These are phyloP conservation scores for Arxiozyma slooffiae DNA, from an alignment of 1,139 yeast genomes.

Conservation along the genomic window DNA sequence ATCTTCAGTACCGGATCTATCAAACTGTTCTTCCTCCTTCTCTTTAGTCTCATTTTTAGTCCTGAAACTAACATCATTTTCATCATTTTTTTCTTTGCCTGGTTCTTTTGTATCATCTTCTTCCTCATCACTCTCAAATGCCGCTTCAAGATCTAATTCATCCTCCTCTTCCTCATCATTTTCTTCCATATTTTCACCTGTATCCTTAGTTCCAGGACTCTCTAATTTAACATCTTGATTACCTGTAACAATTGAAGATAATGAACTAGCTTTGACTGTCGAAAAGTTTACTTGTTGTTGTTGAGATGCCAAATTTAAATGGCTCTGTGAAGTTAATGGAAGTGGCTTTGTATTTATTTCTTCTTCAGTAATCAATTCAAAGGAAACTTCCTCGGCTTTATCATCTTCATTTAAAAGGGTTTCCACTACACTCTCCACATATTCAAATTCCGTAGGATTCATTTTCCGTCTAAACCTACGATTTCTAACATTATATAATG, in stretches of 20 bases:
- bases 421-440: slow-evolving; percentile 70
- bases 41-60: too few relatives aligned
- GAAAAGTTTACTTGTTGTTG: not conserved
- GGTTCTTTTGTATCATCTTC: slow-evolving; percentile 19
- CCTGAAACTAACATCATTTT: slow-evolving; percentile 1
- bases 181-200: slow-evolving; percentile 17
- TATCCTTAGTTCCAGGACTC: slow-evolving; percentile 3
- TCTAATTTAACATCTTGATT: not conserved
- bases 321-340: slow-evolving; percentile 3
- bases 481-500: slow-evolving; percentile 49
- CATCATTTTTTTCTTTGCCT: slow-evolving; percentile 22
- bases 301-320: slow-evolving; percentile 1
- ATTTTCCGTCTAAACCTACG: slow-evolving; percentile 46
- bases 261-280: not conserved
- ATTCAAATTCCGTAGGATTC: slow-evolving; percentile 45
- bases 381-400: slow-evolving; percentile 73
- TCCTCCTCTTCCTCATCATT: slow-evolving; percentile 35
- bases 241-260: not conserved
- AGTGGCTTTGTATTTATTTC: slow-evolving; percentile 12
- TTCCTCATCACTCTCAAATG: slow-evolving; percentile 31
- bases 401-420: slow-evolving; percentile 67
- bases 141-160: slow-evolving; percentile 35
- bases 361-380: slow-evolving; percentile 57
- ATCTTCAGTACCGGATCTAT: slow-evolving; percentile 27
- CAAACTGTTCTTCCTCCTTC: slow-evolving; percentile 32